These are phyloP conservation scores for Austroboletus eburneus DNA, from an alignment of 768 basidiomycete genomes.

Conservation along the genomic window DNA sequence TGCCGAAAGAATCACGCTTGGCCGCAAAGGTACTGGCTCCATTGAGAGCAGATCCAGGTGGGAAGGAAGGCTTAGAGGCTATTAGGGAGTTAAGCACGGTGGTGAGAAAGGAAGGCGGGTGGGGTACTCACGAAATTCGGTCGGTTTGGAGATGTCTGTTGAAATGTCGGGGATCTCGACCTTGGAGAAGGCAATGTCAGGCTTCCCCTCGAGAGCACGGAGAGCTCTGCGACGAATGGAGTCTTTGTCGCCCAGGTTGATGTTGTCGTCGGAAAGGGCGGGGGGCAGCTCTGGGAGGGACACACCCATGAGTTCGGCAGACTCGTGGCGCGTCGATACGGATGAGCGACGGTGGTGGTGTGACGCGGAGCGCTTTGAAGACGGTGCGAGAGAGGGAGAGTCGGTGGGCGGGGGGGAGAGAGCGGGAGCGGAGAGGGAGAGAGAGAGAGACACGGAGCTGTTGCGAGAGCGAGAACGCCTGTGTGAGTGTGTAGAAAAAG, in stretches of 20 bases:
- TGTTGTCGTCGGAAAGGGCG: slow-evolving; percentile 59
- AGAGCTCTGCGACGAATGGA: slow-evolving; percentile 80
- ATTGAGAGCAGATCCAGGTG: slow-evolving; percentile 42
- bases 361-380: slow-evolving; percentile 58
- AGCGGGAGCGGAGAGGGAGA: slow-evolving; percentile 37
- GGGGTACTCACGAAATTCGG: slow-evolving; percentile 60
- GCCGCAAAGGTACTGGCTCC: slow-evolving; percentile 42
- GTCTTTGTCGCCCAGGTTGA: slow-evolving; percentile 68
- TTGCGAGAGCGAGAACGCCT: slow-evolving; percentile 64
- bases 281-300: slow-evolving; percentile 62
- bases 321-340: slow-evolving; percentile 86
- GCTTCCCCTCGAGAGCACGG: slow-evolving; percentile 83
- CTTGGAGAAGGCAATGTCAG: slow-evolving; percentile 62
- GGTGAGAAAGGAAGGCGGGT: neutral
- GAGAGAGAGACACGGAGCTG: slow-evolving; percentile 43
- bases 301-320: slow-evolving; percentile 87
- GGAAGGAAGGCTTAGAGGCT: slow-evolving; percentile 62
- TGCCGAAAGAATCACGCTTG: slow-evolving; percentile 80
- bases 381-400: slow-evolving; percentile 24
- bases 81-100: slow-evolving; percentile 1
- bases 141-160: slow-evolving; percentile 53
- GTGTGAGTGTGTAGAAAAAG: slow-evolving; percentile 33
- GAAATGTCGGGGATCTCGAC: slow-evolving; percentile 82
- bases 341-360: slow-evolving; percentile 84
- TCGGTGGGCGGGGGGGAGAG: slow-evolving; percentile 37